Evolutionary conservation across 139 green algal genomes (phyloP).

Genomic region (Marvania coccoides): DNA sequence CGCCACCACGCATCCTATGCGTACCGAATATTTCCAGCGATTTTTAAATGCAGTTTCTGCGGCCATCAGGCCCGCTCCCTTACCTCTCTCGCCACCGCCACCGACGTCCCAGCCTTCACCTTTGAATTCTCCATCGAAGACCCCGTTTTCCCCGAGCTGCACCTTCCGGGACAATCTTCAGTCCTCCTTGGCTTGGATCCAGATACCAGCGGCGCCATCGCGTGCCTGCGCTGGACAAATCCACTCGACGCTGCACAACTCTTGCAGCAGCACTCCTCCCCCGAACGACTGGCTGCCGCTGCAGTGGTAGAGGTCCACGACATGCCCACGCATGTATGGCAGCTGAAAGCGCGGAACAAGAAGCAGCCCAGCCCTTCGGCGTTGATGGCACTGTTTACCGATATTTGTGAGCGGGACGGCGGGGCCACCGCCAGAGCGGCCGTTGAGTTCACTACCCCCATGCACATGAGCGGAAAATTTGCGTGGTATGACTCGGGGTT

Average conservation of each 20-base stretch:
- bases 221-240: conserved; percentile 24
- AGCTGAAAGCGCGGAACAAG: conserved; percentile 12
- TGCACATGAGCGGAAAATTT: conserved; percentile 42
- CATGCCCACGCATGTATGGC: conserved; percentile 37
- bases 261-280: neutral
- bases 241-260: neutral
- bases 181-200: conserved; percentile 58
- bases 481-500: conserved; percentile 40
- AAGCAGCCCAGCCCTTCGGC: neutral
- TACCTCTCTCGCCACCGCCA: neutral
- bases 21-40: neutral
- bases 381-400: conserved; percentile 13
- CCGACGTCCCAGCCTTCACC: neutral
- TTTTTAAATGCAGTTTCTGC: neutral
- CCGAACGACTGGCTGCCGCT: neutral
- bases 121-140: neutral
- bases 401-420: neutral
- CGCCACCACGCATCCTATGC: neutral
- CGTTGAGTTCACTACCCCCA: conserved; percentile 36
- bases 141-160: conserved; percentile 16
- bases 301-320: conserved; percentile 33
- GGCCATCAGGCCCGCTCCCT: neutral
- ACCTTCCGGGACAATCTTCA: neutral
- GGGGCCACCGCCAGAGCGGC: conserved; percentile 15
- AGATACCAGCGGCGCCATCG: conserved; percentile 45